These are phyloP conservation scores for Cymbopogon citratus DNA, from an alignment of 176 grass and related monocot genomes.

Conservation along the genomic window DNA sequence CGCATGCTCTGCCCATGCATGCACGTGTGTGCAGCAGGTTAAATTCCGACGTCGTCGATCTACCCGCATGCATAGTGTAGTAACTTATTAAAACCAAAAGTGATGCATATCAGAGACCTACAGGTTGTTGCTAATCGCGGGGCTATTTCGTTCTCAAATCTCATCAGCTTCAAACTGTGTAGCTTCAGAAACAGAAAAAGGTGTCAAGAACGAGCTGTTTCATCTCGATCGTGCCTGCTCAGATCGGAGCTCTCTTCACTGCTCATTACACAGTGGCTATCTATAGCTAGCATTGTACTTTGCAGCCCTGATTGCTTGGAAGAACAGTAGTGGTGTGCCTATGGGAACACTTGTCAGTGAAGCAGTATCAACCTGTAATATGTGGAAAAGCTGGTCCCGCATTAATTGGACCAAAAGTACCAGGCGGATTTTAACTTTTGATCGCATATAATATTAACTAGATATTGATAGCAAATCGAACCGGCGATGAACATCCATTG, in stretches of 20 bases:
- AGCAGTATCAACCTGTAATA: not conserved
- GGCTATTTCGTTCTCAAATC: not conserved
- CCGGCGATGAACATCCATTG: not conserved
- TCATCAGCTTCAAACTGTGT: not conserved
- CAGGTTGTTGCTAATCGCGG: too few species aligned
- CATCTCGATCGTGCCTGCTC: not conserved
- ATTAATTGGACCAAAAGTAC: not conserved
- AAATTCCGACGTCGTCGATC: not conserved
- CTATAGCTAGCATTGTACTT: slow-evolving; percentile 36
- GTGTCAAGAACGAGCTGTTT: not conserved
- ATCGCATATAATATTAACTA: not conserved
- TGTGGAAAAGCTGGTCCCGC: not conserved
- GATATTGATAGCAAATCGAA: not conserved
- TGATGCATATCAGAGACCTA: not conserved
- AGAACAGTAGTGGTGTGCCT: not conserved
- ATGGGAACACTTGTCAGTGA: not conserved
- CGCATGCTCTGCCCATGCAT: not conserved
- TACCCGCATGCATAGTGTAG: not conserved
- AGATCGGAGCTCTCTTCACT: not conserved
- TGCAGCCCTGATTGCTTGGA: not conserved
- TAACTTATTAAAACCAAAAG: not conserved
- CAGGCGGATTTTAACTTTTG: not conserved
- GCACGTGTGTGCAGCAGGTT: not conserved
- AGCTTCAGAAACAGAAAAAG: not conserved
- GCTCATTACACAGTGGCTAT: not conserved